phyloP scores from a whole-genome alignment of 129 eudicot species.

The Glebionis coronaria region DNA sequence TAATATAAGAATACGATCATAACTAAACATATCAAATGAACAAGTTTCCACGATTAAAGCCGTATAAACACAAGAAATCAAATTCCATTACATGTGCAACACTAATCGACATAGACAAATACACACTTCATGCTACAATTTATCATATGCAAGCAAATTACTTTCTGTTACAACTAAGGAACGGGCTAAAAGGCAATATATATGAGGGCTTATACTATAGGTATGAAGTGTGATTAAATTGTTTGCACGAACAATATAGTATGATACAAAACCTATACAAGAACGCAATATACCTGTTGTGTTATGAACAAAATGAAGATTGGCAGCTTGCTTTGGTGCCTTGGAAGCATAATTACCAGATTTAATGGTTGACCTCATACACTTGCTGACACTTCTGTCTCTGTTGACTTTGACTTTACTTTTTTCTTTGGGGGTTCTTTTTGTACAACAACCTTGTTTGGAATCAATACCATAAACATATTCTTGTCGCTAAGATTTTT shows the following conservation, averaged over 20 bases:
- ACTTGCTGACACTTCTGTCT: slow-evolving; percentile 44
- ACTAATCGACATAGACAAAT: background rate
- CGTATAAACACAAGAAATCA: background rate
- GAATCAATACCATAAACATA: slow-evolving; percentile 61
- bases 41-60: background rate
- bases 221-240: slow-evolving; percentile 5
- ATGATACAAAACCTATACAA: slow-evolving; percentile 49
- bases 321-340: slow-evolving; percentile 20
- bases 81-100: background rate
- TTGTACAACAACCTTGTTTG: slow-evolving; percentile 58
- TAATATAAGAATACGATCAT: too few species aligned
- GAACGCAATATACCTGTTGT: slow-evolving; percentile 31
- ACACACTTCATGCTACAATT: background rate
- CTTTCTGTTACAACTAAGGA: slow-evolving; percentile 10
- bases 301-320: slow-evolving; percentile 18
- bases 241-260: slow-evolving; percentile 16
- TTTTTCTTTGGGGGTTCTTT: slow-evolving; percentile 62
- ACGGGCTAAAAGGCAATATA: slow-evolving; percentile 14
- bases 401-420: slow-evolving; percentile 23
- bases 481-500: slow-evolving; percentile 62
- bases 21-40: too few species aligned
- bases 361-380: slow-evolving; percentile 29
- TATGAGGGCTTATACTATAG: slow-evolving; percentile 4
- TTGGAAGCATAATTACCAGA: background rate
- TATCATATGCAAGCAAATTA: slow-evolving; percentile 4